Percentiles rank a stretch among this genome's conserved stretches.
Conservation (phyloP, 768 basidiomycete genomes). For the Kwoniella europaea region DNA sequence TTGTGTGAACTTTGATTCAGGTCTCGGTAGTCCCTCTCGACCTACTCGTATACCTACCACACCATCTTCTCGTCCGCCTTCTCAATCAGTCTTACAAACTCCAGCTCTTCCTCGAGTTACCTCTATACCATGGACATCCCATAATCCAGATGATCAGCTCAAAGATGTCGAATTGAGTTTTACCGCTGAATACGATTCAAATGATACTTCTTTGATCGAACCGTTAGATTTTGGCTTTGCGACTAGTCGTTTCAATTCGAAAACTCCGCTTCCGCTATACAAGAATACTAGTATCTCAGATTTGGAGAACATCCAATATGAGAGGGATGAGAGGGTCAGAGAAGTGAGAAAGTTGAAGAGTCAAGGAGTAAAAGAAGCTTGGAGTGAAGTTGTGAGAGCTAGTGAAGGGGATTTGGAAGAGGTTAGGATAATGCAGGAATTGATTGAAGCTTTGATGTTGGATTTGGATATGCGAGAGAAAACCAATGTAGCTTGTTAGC, state of each 20-base stretch:
- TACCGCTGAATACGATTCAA: conserved; percentile 8
- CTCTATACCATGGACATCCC: not conserved
- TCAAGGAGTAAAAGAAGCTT: not conserved
- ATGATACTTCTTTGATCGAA: conserved; percentile 2
- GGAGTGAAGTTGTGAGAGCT: conserved; percentile 16
- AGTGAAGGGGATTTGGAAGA: conserved; percentile 14
- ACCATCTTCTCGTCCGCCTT: not conserved
- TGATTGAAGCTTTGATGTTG: not conserved
- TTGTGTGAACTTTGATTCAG: not conserved
- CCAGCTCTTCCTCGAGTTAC: conserved; percentile 6
- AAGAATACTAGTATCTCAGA: not conserved
- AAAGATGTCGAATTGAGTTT: conserved; percentile 26
- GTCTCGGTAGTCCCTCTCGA: not conserved
- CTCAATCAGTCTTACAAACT: not conserved
- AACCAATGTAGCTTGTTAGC: not conserved
- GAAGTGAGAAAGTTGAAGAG: not conserved
- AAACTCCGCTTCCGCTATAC: too few species aligned
- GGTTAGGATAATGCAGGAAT: not conserved
- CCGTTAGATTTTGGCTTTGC: conserved; percentile 15
- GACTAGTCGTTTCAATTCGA: conserved; percentile 7
- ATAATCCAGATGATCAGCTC: conserved; percentile 9
- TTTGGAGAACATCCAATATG: not conserved
- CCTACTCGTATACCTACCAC: not conserved
- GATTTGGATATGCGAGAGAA: conserved; percentile 4
- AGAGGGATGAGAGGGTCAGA: not conserved